Base-by-base conservation (phyloP, 805 yeast species). In the Yueomyces sp. region DNA sequence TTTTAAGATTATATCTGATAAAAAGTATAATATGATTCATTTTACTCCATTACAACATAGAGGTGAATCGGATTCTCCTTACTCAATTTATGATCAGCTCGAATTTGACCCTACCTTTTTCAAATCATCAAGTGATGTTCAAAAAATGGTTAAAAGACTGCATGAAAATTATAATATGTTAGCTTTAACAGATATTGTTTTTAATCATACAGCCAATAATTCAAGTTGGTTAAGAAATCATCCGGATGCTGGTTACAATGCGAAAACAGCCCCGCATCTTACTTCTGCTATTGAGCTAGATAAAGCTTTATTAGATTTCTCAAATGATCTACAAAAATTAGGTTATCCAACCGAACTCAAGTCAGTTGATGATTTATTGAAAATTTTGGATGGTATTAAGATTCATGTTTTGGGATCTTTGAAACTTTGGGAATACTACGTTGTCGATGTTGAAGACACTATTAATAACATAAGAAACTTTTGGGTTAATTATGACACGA, bases 11-110 rank as follows among this genome's bases (percentile, higher is more conserved):
- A 73, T 90, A 39, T 64, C 79, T 12, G 58, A 64, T 6, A 92
- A 92, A 62, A 88, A 92, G 26, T 90, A 90, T 67, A 92, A 92
- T 62, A 85, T 90, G 96, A 69, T 92, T 39, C 98, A 90, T 66
- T 90, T 90, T 60, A 88, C 96, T 4, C 98, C 98, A 0, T 68
- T 90, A 52, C 96, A 90, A 63, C 66, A 79, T 49, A 72, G 97
- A 44, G 98, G 98, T 33, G 81, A 72, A 48, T 84, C 95, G 1
- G 75, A 88, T 60, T 88, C 96, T 5, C 98, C 98, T 0, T 90
- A 88, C 58, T 85, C 96, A 3, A 85, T 90, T 43, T 80, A 66
- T 53, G 96, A 90, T 59, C 97, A 92, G 63, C 70, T 86, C 47
- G 61, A 56, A 28, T 88, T 82, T 63, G 97, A 90, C 56, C 76